Base-by-base conservation (phyloP, 139 green algal genomes). In the Deuterostichococcus epilithicus region DNA sequence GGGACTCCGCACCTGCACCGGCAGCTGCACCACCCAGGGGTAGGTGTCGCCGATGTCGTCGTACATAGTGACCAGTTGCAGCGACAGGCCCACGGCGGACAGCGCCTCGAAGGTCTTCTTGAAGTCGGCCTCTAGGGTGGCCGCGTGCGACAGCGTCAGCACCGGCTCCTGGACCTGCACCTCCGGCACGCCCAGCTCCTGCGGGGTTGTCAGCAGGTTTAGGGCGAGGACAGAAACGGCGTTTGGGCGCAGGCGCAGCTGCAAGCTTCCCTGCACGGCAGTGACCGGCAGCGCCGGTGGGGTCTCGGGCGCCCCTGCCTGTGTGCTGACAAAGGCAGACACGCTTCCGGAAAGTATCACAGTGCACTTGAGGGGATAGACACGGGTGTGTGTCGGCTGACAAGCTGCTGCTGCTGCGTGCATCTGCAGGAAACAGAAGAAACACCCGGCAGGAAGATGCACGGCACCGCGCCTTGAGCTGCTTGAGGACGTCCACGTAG, bases 111-210 rank as follows among this genome's bases (percentile, higher is more conserved):
- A 97, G 30, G 81, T 86, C 8, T 66, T 47, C 38, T 86, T 60
- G n/a, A 87, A 89, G 39, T 81, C 85, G 3, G 32, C 80, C 70
- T 77, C 36, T 26, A 90, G 74, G 0, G 18, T 45, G 0, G 71
- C 81, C 1, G 82, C 88, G 2, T 68, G 38, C 32, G 74, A 70
- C 26, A 83, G 85, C 42, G 81, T 80, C 42, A 97, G 86, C 28
- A 84, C 76, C 1, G 93, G 93, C 89, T 97, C 93, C 74, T 96
- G 91, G 26, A 97, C 42, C 89, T 97, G 91, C 28, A 93, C 83
- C 84, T 91, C 52, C 52, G 52, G 52, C 52, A 63, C 52, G 8
- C 52, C 52, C 52, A 23, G 52, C 52, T 28, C 52, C 52, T 63
- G 52, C 8, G 42, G 42, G 42, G 42, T 52, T 52, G 42, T 23